Conservation (phyloP, 1,284 basidiomycete species). For the Moesziomyces sp. region DNA sequence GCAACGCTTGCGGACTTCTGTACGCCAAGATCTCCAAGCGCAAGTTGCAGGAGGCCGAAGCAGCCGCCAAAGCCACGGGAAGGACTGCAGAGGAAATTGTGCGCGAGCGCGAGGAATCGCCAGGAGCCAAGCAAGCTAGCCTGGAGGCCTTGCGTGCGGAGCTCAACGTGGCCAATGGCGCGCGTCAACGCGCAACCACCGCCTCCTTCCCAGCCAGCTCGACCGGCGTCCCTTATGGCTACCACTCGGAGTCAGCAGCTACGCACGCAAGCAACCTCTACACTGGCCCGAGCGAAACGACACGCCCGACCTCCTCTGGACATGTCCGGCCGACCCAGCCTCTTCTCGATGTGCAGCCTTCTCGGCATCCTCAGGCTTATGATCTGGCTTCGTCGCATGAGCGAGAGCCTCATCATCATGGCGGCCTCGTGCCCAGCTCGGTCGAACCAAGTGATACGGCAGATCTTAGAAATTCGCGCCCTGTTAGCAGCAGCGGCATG, state of each 20-base stretch:
- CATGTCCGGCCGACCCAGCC: no score
- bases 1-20: conserved; percentile 64
- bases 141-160: conserved; percentile 45
- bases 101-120: conserved; percentile 41
- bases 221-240: not conserved
- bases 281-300: not conserved
- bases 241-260: not conserved
- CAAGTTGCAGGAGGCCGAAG: conserved; percentile 44
- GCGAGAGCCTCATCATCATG: not conserved
- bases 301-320: not conserved
- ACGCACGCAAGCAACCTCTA: not conserved
- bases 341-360: not conserved
- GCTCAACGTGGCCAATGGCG: conserved; percentile 39
- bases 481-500: not conserved
- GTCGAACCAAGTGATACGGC: not conserved
- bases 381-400: not conserved
- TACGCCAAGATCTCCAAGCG: conserved; percentile 60
- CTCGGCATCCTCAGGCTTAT: not conserved
- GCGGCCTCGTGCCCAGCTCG: no score
- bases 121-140: conserved; percentile 46
- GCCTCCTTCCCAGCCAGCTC: not conserved
- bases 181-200: conserved; percentile 29
- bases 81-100: conserved; percentile 35
- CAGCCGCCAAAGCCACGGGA: conserved; percentile 38
- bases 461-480: not conserved